Evolutionary conservation across 2,329 filamentous ascomycete species (phyloP).

Genomic region (Alternaria dauci): DNA sequence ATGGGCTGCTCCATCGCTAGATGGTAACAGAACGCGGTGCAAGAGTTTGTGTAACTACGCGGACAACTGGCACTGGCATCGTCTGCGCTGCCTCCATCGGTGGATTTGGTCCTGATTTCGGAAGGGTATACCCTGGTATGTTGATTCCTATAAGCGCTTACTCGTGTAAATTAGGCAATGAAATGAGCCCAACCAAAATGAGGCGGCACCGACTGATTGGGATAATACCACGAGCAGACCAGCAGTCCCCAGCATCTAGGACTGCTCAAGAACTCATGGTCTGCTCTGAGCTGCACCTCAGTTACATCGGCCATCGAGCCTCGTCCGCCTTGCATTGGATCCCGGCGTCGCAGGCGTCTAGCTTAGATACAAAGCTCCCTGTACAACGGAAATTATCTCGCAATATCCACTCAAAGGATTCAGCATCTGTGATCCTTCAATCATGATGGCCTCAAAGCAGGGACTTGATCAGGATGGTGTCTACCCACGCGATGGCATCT

Average conservation of each 20-base stretch:
- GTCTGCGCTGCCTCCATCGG: constrained; percentile 1
- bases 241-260: constrained; percentile 7
- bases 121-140: constrained; percentile 9
- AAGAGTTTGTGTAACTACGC: constrained; percentile 2
- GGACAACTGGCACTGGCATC: not conserved
- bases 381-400: constrained; percentile 14
- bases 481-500: not conserved
- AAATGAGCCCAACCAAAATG: constrained; percentile 16
- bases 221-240: constrained; percentile 4
- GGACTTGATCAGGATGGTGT: constrained; percentile 6
- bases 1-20: not conserved
- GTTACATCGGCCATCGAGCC: not conserved
- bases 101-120: not conserved
- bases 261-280: constrained; percentile 13
- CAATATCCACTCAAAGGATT: constrained; percentile 9
- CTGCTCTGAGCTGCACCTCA: constrained; percentile 13
- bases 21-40: not conserved
- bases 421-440: constrained; percentile 11
- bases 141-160: constrained; percentile 9
- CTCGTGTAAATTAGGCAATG: constrained; percentile 19
- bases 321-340: constrained; percentile 1
- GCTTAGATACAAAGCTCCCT: not conserved
- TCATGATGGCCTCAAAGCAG: constrained; percentile 3
- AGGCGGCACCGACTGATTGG: constrained; percentile 14
- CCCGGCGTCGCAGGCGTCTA: not conserved